A percentile compares a stretch with the other conserved stretches of the same genome.
Evolutionary conservation across 2,329 filamentous ascomycete species (phyloP).

Genomic region (Neonectria punicea): DNA sequence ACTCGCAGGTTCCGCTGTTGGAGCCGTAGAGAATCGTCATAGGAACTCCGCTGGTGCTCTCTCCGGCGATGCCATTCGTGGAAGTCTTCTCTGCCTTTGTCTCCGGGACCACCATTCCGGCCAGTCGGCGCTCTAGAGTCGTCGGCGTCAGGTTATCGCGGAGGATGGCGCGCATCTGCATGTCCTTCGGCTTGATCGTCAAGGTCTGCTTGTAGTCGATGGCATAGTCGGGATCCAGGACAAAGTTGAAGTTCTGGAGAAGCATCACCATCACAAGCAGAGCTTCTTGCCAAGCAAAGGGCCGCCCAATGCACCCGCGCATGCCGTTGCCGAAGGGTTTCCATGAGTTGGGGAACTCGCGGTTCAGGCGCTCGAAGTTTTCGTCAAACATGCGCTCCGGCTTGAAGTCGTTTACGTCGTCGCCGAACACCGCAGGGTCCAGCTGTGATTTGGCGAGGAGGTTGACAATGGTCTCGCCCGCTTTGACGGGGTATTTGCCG

Average conservation of each 20-base stretch:
- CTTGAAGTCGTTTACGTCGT: conserved; percentile 71
- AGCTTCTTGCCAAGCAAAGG: conserved; percentile 80
- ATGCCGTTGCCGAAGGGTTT: conserved; percentile 80
- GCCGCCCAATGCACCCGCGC: conserved; percentile 75
- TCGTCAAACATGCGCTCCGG: conserved; percentile 79
- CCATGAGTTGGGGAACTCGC: conserved; percentile 70
- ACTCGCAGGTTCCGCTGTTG: conserved; percentile 78
- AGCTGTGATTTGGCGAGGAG: conserved; percentile 65
- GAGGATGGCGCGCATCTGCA: conserved; percentile 68
- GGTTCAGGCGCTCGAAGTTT: conserved; percentile 69
- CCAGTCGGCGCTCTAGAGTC: conserved; percentile 57
- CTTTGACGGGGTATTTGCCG: conserved; percentile 68
- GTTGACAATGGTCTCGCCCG: conserved; percentile 59
- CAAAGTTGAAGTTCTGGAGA: conserved; percentile 77
- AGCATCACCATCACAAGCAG: conserved; percentile 69
- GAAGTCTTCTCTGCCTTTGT: conserved; percentile 3
- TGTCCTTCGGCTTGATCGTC: conserved; percentile 71
- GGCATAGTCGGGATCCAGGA: conserved; percentile 68
- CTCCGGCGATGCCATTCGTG: conserved; percentile 20
- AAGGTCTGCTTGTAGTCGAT: conserved; percentile 64
- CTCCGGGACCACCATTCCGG: conserved; percentile 42
- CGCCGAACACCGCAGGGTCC: conserved; percentile 72
- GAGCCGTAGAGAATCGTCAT: conserved; percentile 76
- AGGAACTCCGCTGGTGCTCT: conserved; percentile 47
- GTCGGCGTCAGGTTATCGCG: conserved; percentile 57